These are phyloP conservation scores for Erythrophleum fordii DNA, from an alignment of 306 rosid species.

Conservation along the genomic window DNA sequence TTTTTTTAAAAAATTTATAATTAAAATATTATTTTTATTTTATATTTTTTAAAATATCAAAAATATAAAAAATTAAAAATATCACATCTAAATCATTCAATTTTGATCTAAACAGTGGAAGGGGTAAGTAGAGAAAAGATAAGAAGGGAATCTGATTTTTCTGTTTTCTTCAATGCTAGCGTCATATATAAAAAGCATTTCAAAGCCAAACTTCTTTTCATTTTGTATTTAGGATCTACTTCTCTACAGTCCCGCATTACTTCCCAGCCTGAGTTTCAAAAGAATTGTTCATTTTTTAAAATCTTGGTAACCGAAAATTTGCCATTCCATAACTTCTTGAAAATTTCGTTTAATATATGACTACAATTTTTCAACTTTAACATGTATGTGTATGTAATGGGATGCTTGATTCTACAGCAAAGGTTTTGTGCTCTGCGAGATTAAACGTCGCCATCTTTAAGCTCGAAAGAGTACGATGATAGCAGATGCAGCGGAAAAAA, in stretches of 20 bases:
- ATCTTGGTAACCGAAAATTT: background rate
- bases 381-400: background rate
- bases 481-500: slow-evolving; percentile 30
- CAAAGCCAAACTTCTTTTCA: background rate
- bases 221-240: background rate
- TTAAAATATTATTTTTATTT: too few relatives aligned
- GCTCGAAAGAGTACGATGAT: slow-evolving; percentile 24
- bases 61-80: too few relatives aligned
- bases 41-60: too few relatives aligned
- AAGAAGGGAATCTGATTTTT: too few relatives aligned
- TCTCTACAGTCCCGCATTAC: background rate
- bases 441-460: slow-evolving; percentile 33
- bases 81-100: too few relatives aligned
- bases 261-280: background rate
- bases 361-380: background rate
- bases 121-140: too few relatives aligned
- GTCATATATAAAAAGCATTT: background rate
- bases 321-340: background rate
- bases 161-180: too few relatives aligned
- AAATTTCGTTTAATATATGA: background rate
- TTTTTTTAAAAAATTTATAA: too few relatives aligned
- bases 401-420: slow-evolving; percentile 36
- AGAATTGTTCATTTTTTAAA: background rate
- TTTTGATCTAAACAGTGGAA: too few relatives aligned
- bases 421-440: background rate